Percentiles rank a stretch among this genome's conserved stretches.
Conservation (phyloP, 768 basidiomycete genomes). For the Mycena epipterygia region DNA sequence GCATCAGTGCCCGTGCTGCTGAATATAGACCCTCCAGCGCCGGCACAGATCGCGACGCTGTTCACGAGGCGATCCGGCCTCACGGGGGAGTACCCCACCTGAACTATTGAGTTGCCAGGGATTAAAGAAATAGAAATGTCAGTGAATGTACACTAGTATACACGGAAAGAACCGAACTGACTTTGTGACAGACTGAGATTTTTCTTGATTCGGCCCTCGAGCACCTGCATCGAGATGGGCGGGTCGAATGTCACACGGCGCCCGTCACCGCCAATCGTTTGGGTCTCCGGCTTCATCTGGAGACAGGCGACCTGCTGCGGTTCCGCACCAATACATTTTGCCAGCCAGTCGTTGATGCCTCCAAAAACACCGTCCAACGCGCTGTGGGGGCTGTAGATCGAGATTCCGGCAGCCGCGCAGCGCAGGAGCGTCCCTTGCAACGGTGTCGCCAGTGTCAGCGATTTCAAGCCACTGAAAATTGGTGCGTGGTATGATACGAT, state of each 20-base stretch:
- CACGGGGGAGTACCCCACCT: constrained; percentile 67
- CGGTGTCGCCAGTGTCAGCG: too few species aligned
- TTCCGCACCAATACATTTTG: background rate
- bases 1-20: constrained; percentile 64
- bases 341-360: background rate
- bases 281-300: constrained; percentile 42
- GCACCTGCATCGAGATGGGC: too few species aligned
- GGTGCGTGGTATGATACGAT: constrained; percentile 90
- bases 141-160: constrained; percentile 30
- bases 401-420: constrained; percentile 52
- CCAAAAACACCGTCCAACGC: too few species aligned
- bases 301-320: background rate
- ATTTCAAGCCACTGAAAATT: constrained; percentile 81
- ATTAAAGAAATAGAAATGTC: constrained; percentile 43
- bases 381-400: too few species aligned
- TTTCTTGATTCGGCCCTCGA: too few species aligned
- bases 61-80: too few species aligned
- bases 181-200: too few species aligned
- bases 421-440: too few species aligned
- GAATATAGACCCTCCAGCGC: constrained; percentile 81
- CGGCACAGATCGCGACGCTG: constrained; percentile 93
- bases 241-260: constrained; percentile 76
- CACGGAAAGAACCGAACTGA: too few species aligned
- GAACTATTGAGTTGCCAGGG: constrained; percentile 42
- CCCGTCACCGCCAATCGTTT: constrained; percentile 72